These are phyloP conservation scores for Dioscorea alata DNA, from an alignment of 106 monocot species.

Conservation along the genomic window DNA sequence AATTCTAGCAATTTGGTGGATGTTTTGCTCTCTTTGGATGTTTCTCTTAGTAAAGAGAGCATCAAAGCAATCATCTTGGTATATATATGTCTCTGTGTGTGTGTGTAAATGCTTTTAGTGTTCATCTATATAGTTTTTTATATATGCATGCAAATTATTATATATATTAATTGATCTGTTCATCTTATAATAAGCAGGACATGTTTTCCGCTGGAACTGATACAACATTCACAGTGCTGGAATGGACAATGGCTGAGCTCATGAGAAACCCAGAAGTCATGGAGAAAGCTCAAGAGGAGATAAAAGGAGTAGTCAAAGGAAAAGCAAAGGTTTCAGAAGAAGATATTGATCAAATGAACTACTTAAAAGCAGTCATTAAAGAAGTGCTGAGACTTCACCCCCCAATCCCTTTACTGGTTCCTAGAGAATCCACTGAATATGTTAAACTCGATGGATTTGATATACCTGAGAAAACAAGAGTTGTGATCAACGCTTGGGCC, in stretches of 20 bases:
- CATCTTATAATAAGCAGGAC: too few species aligned
- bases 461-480: neutral
- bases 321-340: neutral
- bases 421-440: neutral
- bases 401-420: slow-evolving; percentile 6
- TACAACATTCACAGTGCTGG: neutral
- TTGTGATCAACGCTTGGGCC: slow-evolving; percentile 9
- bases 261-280: neutral
- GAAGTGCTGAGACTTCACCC: slow-evolving; percentile 1
- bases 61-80: slow-evolving; percentile 23
- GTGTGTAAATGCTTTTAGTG: too few species aligned
- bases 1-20: slow-evolving; percentile 14
- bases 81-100: too few species aligned
- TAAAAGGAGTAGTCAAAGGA: neutral
- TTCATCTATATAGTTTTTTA: neutral
- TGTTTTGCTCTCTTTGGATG: slow-evolving; percentile 14
- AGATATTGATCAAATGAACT: neutral
- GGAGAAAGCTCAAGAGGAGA: neutral
- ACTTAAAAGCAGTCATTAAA: slow-evolving; percentile 6
- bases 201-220: slow-evolving; percentile 5
- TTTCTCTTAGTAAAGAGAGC: neutral
- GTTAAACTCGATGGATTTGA: neutral
- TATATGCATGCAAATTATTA: too few species aligned
- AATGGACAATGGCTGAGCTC: slow-evolving; percentile 5
- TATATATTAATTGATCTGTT: too few species aligned